Evolutionary conservation across 2,329 filamentous ascomycete genomes (phyloP).

Genomic region (Fusarium graminum): DNA sequence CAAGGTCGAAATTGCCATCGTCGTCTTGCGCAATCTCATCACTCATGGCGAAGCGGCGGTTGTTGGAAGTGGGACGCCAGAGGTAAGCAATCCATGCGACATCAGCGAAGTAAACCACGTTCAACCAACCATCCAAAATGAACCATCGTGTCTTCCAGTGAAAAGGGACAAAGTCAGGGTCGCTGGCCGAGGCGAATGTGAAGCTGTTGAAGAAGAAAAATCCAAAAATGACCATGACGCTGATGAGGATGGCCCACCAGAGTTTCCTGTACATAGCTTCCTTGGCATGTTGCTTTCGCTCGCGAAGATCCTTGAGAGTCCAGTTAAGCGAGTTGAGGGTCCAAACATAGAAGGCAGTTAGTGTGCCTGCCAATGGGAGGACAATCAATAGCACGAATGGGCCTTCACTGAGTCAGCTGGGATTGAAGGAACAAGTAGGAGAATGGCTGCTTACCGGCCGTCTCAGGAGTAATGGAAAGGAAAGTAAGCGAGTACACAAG

Average conservation of each 20-base stretch:
- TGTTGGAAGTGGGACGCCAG: conserved; percentile 97
- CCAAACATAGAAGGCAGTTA: conserved; percentile 99
- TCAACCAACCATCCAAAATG: conserved; percentile 95
- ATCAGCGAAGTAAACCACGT: conserved; percentile 94
- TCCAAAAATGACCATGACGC: conserved; percentile 94
- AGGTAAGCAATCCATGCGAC: conserved; percentile 94
- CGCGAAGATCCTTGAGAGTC: conserved; percentile 95
- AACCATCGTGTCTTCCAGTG: conserved; percentile 99
- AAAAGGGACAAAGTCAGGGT: conserved; percentile 91
- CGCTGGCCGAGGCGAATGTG: conserved; percentile 86
- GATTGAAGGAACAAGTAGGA: not conserved
- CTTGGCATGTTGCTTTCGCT: conserved; percentile 94
- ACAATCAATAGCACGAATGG: conserved; percentile 94
- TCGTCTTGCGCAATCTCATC: conserved; percentile 99
- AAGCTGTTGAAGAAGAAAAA: conserved; percentile 99
- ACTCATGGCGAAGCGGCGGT: conserved; percentile 97
- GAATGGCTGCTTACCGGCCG: conserved; percentile 68
- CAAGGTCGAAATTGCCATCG: conserved; percentile 94
- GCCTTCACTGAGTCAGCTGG: conserved; percentile 61
- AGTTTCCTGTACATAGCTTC: conserved; percentile 97
- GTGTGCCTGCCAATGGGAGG: conserved; percentile 87
- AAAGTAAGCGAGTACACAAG: conserved; percentile 93
- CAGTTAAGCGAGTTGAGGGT: conserved; percentile 94
- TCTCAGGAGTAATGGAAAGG: conserved; percentile 88
- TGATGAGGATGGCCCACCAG: conserved; percentile 96